phyloP scores from a whole-genome alignment of 352 stramenopile species.

The Phytopythium aichiense region DNA sequence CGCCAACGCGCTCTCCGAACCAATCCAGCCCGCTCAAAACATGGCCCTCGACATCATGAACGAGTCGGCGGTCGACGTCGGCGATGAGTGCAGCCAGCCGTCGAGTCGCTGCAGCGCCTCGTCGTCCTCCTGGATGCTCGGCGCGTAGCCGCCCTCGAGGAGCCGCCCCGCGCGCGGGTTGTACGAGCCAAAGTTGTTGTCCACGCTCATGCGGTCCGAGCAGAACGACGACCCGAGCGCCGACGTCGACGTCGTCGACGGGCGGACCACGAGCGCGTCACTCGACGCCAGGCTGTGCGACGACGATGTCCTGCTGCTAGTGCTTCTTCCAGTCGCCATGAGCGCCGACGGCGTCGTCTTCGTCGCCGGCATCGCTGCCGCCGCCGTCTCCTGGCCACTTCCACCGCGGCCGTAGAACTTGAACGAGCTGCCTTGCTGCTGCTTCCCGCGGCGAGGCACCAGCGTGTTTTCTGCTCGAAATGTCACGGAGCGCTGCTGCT shows the following conservation, averaged over 20 bases:
- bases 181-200: slow-evolving; percentile 69
- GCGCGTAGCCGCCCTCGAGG: slow-evolving; percentile 41
- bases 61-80: slow-evolving; percentile 55
- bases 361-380: slow-evolving; percentile 9
- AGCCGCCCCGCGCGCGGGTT: slow-evolving; percentile 42
- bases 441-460: not conserved
- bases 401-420: slow-evolving; percentile 60
- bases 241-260: slow-evolving; percentile 32
- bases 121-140: slow-evolving; percentile 66
- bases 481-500: slow-evolving; percentile 7
- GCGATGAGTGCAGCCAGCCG: slow-evolving; percentile 59
- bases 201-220: slow-evolving; percentile 68
- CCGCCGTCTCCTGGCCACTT: slow-evolving; percentile 9
- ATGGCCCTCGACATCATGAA: slow-evolving; percentile 35
- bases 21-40: not conserved
- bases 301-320: slow-evolving; percentile 15
- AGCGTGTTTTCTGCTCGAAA: slow-evolving; percentile 13
- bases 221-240: slow-evolving; percentile 34
- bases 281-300: slow-evolving; percentile 13
- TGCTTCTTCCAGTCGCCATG: slow-evolving; percentile 18
- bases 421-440: slow-evolving; percentile 44
- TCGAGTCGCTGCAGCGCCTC: slow-evolving; percentile 59
- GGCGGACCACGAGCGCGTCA: slow-evolving; percentile 51
- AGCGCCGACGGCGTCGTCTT: not conserved
- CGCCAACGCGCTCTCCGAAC: not conserved